phyloP scores from a whole-genome alignment of 2,329 filamentous ascomycete genomes.

The Fusarium falciforme region DNA sequence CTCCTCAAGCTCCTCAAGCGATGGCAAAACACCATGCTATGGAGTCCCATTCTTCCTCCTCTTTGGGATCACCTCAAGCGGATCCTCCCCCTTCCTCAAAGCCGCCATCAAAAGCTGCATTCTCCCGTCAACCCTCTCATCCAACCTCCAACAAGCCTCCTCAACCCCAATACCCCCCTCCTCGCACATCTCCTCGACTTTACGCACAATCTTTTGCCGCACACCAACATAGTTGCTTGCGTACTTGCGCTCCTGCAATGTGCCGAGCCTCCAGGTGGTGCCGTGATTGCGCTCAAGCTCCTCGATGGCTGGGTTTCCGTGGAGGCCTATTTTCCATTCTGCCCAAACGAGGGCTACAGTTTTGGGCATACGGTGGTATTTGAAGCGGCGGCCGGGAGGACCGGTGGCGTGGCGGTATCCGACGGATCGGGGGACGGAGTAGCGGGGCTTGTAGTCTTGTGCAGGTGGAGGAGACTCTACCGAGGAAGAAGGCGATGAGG shows the following conservation, averaged over 20 bases:
- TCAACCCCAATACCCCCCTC: background rate
- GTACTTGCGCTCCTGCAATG: slow-evolving; percentile 36
- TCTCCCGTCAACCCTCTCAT: slow-evolving; percentile 38
- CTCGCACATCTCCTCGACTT: slow-evolving; percentile 34
- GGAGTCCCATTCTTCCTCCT: background rate
- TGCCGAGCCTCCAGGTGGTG: slow-evolving; percentile 36
- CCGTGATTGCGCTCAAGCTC: slow-evolving; percentile 34
- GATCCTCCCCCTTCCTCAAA: slow-evolving; percentile 35
- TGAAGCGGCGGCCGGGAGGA: slow-evolving; percentile 24
- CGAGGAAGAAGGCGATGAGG: background rate
- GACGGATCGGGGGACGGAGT: slow-evolving; percentile 29
- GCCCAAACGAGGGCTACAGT: slow-evolving; percentile 37
- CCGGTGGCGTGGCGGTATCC: slow-evolving; percentile 33
- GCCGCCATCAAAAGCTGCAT: slow-evolving; percentile 37
- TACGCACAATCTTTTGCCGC: slow-evolving; percentile 33
- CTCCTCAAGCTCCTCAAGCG: background rate
- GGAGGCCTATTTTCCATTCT: slow-evolving; percentile 38
- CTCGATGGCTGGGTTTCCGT: slow-evolving; percentile 38
- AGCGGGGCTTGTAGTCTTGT: slow-evolving; percentile 28
- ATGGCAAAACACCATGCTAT: background rate
- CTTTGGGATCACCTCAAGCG: slow-evolving; percentile 29
- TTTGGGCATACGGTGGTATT: slow-evolving; percentile 40
- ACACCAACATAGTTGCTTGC: slow-evolving; percentile 43
- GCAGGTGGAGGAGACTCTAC: background rate
- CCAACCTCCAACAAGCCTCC: slow-evolving; percentile 29